phyloP scores from a whole-genome alignment of 2,329 filamentous ascomycete genomes.

The Aspergillus niger region DNA sequence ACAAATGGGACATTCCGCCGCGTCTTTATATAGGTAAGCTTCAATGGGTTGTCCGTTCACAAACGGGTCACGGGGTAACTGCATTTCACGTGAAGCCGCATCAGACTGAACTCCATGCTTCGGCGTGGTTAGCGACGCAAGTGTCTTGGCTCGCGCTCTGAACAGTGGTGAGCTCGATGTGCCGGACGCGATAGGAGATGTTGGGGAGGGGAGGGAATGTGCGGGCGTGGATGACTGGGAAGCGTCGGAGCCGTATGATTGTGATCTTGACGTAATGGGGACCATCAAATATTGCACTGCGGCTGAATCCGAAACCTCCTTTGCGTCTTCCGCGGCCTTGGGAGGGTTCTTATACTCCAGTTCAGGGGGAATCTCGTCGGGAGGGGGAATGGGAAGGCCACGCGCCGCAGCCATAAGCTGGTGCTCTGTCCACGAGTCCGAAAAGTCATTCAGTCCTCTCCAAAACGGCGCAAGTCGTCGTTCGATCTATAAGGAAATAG shows the following conservation, averaged over 20 bases:
- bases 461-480: conserved; percentile 91
- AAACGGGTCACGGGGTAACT: conserved; percentile 77
- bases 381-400: conserved; percentile 77
- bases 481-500: conserved; percentile 71
- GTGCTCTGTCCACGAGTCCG: conserved; percentile 86
- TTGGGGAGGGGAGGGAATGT: conserved; percentile 62
- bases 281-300: conserved; percentile 74
- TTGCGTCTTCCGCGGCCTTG: conserved; percentile 45
- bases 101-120: conserved; percentile 73
- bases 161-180: conserved; percentile 62
- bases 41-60: conserved; percentile 95
- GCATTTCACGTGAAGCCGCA: conserved; percentile 73
- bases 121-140: conserved; percentile 78
- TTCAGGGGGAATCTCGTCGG: conserved; percentile 79
- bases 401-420: conserved; percentile 91
- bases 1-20: conserved; percentile 90
- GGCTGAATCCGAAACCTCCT: conserved; percentile 55
- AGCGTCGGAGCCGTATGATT: conserved; percentile 75
- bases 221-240: conserved; percentile 65
- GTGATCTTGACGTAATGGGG: conserved; percentile 74
- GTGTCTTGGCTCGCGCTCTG: conserved; percentile 81
- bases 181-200: conserved; percentile 56
- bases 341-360: conserved; percentile 56
- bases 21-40: conserved; percentile 89
- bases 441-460: conserved; percentile 88